phyloP scores from a whole-genome alignment of 2,329 filamentous ascomycete genomes.

The Paracorniculantispora psalliotae region DNA sequence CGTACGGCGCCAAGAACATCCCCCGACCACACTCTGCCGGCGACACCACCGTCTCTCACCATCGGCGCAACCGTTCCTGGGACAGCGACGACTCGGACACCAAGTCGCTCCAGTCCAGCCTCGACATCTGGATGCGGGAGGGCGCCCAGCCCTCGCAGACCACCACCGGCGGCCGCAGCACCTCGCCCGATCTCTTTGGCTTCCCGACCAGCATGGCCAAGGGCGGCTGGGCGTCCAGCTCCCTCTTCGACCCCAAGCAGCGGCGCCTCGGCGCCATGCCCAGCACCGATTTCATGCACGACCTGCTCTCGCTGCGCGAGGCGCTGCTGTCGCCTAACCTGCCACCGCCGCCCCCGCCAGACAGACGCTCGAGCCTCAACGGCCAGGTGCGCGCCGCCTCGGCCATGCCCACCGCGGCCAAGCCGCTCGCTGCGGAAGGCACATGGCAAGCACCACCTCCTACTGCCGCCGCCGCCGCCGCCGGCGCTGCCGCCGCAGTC shows the following conservation, averaged over 20 bases:
- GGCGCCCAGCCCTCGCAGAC: conserved; percentile 37
- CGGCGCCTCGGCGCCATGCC: conserved; percentile 21
- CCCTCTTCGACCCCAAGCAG: conserved; percentile 38
- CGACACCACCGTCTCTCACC: conserved; percentile 39
- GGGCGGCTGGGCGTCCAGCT: conserved; percentile 42
- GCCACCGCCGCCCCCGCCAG: conserved; percentile 44
- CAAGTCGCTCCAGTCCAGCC: conserved; percentile 42
- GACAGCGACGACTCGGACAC: conserved; percentile 39
- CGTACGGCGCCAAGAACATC: conserved; percentile 22
- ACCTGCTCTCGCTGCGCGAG: conserved; percentile 39
- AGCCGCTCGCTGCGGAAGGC: conserved; percentile 8
- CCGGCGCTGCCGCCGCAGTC: conserved; percentile 12
- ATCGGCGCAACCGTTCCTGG: conserved; percentile 36
- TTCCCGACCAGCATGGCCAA: conserved; percentile 39
- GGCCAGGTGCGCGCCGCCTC: conserved; percentile 37
- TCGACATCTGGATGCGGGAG: conserved; percentile 56
- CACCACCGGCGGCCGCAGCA: conserved; percentile 23
- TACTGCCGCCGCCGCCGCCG: conserved; percentile 15
- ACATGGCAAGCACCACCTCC: conserved; percentile 17
- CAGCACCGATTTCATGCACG: conserved; percentile 39
- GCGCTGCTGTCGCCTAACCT: conserved; percentile 32
- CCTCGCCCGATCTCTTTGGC: conserved; percentile 50
- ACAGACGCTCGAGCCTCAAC: conserved; percentile 50
- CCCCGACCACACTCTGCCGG: conserved; percentile 43
- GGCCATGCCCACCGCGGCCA: conserved; percentile 16